Evolutionary conservation across 2,329 filamentous ascomycete species (phyloP), one percentile per base, ranked within the genome.

Genomic region (Trichoderma arundinaceum): DNA sequence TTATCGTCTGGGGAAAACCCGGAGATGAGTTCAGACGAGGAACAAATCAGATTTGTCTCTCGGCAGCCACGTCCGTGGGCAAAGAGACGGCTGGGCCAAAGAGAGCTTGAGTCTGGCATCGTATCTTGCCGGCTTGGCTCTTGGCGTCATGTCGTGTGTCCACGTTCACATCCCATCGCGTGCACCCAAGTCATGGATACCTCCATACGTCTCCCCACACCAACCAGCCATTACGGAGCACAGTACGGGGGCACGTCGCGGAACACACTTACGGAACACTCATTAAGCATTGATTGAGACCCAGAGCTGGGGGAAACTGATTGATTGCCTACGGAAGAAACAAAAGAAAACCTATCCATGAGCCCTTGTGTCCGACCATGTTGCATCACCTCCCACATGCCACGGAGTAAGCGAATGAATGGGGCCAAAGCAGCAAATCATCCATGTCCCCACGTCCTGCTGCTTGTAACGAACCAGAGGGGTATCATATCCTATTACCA

Each of bases 161-260:
- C 43, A 38, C 46, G 53, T 17, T 62, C 48, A 8, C 48, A 38
- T 52, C 41, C 68, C 74, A 22, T 54, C 38, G 38, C 60, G 49
- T 51, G 19, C 9, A 54, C 13, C 19, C 7, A 41, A 1, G 46
- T 9, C 10, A 54, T 63, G 49, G 39, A 54, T 38, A 22, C 49
- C 32, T 35, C 38, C 28, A 46, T 35, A 38, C 32, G 39, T 22
- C 59, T 44, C 59, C 10, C 59, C 59, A 62, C 57, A 35, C 28
- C 38, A 44, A 9, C 38, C 15, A 44, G 15, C 38, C 39, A 44
- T 32, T 28, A 28, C 4, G 22, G 22, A 28, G 22, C 22, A 28
- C 22, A 28, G 22, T 28, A 28, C 4, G 22, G 28, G 41, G 35
- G 54, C 28, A 46, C 12, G 12, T 13, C 57, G 49, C 32, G 38